A percentile compares a stretch with the other conserved stretches of the same genome.
Evolutionary conservation across 148 eudicot genomes (phyloP).

Genomic region (Nepenthes gracilis): DNA sequence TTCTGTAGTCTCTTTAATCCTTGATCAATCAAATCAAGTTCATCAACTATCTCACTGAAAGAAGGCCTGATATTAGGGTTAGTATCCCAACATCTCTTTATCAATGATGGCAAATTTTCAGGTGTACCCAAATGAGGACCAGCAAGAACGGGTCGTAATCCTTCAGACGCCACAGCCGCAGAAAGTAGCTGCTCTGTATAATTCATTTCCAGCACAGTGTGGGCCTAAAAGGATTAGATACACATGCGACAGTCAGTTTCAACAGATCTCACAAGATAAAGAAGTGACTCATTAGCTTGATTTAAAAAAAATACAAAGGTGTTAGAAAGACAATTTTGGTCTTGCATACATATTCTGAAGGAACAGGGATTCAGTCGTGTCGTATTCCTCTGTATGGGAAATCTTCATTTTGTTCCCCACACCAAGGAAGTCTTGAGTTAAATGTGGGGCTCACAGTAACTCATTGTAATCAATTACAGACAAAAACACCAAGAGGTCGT

Average conservation of each 20-base stretch:
- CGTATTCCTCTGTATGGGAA: too few relatives aligned
- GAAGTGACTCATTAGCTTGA: too few relatives aligned
- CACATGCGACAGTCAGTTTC: neutral
- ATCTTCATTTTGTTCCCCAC: too few relatives aligned
- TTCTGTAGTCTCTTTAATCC: slow-evolving; percentile 15
- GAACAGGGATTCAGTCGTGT: too few relatives aligned
- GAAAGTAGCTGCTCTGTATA: slow-evolving; percentile 95
- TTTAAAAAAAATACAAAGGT: too few relatives aligned
- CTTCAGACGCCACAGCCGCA: slow-evolving; percentile 84
- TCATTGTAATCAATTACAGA: too few relatives aligned
- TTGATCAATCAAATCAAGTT: slow-evolving; percentile 38
- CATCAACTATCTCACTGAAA: slow-evolving; percentile 57
- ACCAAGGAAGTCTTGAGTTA: too few relatives aligned
- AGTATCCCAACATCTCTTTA: slow-evolving; percentile 73
- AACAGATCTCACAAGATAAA: neutral
- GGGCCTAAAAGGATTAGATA: slow-evolving; percentile 54
- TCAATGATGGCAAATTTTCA: slow-evolving; percentile 40
- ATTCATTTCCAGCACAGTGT: slow-evolving; percentile 97
- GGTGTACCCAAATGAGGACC: slow-evolving; percentile 38
- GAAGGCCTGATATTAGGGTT: slow-evolving; percentile 62
- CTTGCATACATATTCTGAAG: too few relatives aligned
- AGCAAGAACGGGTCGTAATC: slow-evolving; percentile 69
- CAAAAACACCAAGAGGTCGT: too few relatives aligned
- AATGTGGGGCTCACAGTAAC: too few relatives aligned
- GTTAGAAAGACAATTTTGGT: too few relatives aligned